Percentiles rank a stretch among this genome's conserved stretches.
Evolutionary conservation across 2,329 filamentous ascomycete species (phyloP).

Genomic region (Colletotrichum tanaceti): DNA sequence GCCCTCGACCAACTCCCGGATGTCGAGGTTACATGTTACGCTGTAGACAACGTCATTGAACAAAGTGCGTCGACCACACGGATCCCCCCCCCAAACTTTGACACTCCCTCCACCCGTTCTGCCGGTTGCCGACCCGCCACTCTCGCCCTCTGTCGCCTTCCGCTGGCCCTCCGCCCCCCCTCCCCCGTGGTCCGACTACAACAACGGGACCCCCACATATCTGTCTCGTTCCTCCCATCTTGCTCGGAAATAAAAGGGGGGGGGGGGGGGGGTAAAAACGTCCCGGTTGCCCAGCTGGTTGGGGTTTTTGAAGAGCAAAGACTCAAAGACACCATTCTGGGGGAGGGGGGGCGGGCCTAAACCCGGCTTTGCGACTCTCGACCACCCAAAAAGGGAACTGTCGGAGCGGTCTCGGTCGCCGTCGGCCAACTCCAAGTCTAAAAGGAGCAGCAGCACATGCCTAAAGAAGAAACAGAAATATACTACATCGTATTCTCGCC

Average conservation of each 20-base stretch:
- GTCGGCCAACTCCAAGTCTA: constrained; percentile 2
- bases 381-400: background rate
- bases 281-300: background rate
- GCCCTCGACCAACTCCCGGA: no score
- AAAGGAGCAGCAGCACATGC: background rate
- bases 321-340: no score
- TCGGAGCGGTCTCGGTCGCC: background rate
- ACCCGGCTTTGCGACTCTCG: background rate
- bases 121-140: background rate
- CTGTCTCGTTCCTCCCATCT: constrained; percentile 1
- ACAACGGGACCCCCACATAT: background rate
- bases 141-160: constrained; percentile 7
- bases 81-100: constrained; percentile 1
- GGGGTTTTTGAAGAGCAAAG: background rate
- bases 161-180: background rate
- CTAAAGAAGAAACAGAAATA: constrained; percentile 6
- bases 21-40: background rate
- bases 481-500: background rate
- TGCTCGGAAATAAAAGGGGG: constrained; percentile 14
- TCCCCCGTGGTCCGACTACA: background rate
- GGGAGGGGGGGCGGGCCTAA: no score
- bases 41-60: background rate
- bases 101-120: constrained; percentile 1
- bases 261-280: background rate
- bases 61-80: constrained; percentile 25